These are phyloP conservation scores for Kalmanozyma brasiliensis DNA, from an alignment of 1,284 basidiomycete species.

Conservation along the genomic window DNA sequence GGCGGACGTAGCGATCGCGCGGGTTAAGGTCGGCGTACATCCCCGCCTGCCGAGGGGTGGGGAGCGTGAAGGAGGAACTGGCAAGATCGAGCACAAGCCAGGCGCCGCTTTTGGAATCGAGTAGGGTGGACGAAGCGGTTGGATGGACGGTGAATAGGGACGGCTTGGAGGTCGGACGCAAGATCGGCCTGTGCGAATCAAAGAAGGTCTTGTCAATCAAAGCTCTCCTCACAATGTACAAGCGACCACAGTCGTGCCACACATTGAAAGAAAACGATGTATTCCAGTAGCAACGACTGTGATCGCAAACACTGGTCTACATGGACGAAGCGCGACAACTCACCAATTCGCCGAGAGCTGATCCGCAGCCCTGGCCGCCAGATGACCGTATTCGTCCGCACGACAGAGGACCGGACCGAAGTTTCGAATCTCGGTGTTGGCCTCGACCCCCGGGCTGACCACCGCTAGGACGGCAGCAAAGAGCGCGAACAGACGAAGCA, in stretches of 20 bases:
- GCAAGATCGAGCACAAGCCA: slow-evolving; percentile 37
- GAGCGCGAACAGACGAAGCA: slow-evolving; percentile 44
- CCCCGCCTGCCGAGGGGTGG: slow-evolving; percentile 10
- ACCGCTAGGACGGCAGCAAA: slow-evolving; percentile 24
- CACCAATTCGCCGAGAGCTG: slow-evolving; percentile 43
- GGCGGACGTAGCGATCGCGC: slow-evolving; percentile 30
- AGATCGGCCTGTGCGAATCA: slow-evolving; percentile 19
- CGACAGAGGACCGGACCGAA: slow-evolving; percentile 50
- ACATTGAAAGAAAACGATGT: not conserved
- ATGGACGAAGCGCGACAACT: slow-evolving; percentile 12
- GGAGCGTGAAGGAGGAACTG: slow-evolving; percentile 11
- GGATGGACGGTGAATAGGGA: slow-evolving; percentile 19
- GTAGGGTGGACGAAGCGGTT: too few species aligned
- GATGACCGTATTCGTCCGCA: slow-evolving; percentile 52
- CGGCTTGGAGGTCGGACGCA: slow-evolving; percentile 12
- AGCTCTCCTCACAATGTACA: too few species aligned
- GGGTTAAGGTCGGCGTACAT: slow-evolving; percentile 24
- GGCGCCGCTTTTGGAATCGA: slow-evolving; percentile 21
- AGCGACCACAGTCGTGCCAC: not conserved
- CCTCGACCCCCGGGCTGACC: slow-evolving; percentile 15
- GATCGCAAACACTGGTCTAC: not conserved
- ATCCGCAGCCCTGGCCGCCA: slow-evolving; percentile 50
- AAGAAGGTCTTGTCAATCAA: too few species aligned
- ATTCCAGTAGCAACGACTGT: slow-evolving; percentile 1
- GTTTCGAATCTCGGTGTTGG: slow-evolving; percentile 51